Conservation (phyloP, 768 basidiomycete species). For the Clavaria fumosa region DNA sequence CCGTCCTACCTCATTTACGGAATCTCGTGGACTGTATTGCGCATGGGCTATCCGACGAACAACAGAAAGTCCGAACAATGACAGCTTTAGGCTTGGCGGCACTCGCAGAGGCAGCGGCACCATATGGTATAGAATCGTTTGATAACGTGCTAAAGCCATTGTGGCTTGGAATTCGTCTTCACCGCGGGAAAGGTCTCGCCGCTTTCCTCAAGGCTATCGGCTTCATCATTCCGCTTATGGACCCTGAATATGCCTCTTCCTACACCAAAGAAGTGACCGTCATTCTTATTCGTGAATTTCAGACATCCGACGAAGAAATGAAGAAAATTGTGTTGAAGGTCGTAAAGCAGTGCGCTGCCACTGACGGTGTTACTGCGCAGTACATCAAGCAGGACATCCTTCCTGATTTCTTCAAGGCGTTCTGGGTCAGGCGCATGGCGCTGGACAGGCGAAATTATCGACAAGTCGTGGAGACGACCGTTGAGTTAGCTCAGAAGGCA, state of each 20-base stretch:
- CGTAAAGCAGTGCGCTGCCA: conserved; percentile 96
- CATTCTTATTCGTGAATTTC: conserved; percentile 95
- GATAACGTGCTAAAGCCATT: conserved; percentile 92
- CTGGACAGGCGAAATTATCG: conserved; percentile 91
- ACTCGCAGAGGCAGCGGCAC: conserved; percentile 91
- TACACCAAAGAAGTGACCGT: conserved; percentile 97
- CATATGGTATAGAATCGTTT: conserved; percentile 99
- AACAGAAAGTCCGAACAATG: conserved; percentile 95
- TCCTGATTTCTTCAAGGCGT: conserved; percentile 98
- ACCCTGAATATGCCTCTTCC: conserved; percentile 97
- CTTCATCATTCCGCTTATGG: conserved; percentile 99
- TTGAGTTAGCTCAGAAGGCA: conserved; percentile 93
- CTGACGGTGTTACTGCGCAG: conserved; percentile 89
- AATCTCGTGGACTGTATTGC: conserved; percentile 96
- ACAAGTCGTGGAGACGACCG: conserved; percentile 97
- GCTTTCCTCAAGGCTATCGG: conserved; percentile 97
- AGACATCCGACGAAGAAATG: conserved; percentile 99
- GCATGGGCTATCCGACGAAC: conserved; percentile 83
- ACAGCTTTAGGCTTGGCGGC: conserved; percentile 86
- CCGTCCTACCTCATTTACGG: conserved; percentile 89
- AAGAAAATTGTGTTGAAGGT: conserved; percentile 99
- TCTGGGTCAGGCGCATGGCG: conserved; percentile 98
- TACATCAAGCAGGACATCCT: conserved; percentile 98
- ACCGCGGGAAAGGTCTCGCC: conserved; percentile 88
- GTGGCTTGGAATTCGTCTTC: conserved; percentile 87